phyloP scores from a whole-genome alignment of 1,139 yeast species.

The Protomyces macrosporus region DNA sequence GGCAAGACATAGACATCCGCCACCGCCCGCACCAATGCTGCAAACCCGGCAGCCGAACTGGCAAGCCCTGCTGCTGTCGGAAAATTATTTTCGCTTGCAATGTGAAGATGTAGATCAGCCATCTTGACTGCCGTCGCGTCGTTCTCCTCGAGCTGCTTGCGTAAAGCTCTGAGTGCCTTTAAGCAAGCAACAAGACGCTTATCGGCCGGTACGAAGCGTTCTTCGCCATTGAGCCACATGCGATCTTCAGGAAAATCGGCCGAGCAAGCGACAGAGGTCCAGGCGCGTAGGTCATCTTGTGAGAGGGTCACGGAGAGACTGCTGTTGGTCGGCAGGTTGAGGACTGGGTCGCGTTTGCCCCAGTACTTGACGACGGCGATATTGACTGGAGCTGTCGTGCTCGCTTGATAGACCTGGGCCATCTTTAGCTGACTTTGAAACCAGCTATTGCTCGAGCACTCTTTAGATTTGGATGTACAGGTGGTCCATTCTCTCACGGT shows the following conservation, averaged over 20 bases:
- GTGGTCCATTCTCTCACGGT: too few relatives aligned
- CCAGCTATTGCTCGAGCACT: too few relatives aligned
- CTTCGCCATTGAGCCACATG: conserved; percentile 74
- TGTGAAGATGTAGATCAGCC: conserved; percentile 62
- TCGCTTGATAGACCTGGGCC: conserved; percentile 52
- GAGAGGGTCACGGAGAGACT: conserved; percentile 90
- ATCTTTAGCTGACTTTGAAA: neutral
- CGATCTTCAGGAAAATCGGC: conserved; percentile 55
- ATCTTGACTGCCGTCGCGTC: conserved; percentile 55
- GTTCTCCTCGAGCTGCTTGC: conserved; percentile 50
- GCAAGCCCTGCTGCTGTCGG: conserved; percentile 99
- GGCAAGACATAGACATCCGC: conserved; percentile 79
- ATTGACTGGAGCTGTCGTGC: conserved; percentile 95
- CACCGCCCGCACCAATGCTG: conserved; percentile 84
- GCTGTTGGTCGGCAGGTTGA: conserved; percentile 91
- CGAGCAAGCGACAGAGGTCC: conserved; percentile 79
- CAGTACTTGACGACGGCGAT: conserved; percentile 96
- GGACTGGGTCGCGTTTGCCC: conserved; percentile 88
- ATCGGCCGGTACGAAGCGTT: conserved; percentile 54
- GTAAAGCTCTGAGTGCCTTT: conserved; percentile 62
- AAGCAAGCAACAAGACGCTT: conserved; percentile 78
- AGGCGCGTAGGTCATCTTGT: conserved; percentile 82
- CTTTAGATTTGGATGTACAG: too few relatives aligned
- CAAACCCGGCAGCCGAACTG: conserved; percentile 96
- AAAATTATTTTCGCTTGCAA: conserved; percentile 91